Percentiles rank a stretch among this genome's conserved stretches.
Conservation (phyloP, 768 basidiomycete species). For the Rhodocollybia butyracea region DNA sequence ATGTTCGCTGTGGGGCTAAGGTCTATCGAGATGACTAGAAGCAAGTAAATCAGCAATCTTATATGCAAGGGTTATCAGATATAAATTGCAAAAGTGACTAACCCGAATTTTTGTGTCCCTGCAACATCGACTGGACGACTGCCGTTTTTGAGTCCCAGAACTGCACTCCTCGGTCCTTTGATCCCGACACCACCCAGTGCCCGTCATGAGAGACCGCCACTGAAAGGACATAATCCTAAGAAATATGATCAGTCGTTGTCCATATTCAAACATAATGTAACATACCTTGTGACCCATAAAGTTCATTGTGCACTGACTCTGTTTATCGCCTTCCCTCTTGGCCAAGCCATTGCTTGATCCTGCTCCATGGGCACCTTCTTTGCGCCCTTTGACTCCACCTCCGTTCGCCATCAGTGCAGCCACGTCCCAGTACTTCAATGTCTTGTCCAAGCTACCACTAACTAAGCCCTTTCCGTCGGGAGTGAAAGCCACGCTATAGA, state of each 20-base stretch:
- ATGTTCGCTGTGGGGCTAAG: slow-evolving; percentile 28
- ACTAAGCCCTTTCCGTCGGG: slow-evolving; percentile 90
- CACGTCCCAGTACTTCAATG: slow-evolving; percentile 85
- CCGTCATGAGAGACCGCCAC: slow-evolving; percentile 80
- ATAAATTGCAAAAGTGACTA: slow-evolving; percentile 18
- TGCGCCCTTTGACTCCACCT: slow-evolving; percentile 41
- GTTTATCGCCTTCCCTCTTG: slow-evolving; percentile 67
- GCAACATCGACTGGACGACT: slow-evolving; percentile 89
- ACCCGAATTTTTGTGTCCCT: slow-evolving; percentile 62
- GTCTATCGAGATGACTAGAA: slow-evolving; percentile 28
- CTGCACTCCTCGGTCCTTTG: slow-evolving; percentile 93
- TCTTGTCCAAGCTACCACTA: slow-evolving; percentile 89
- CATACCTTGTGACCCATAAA: slow-evolving; percentile 88
- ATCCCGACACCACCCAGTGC: slow-evolving; percentile 90
- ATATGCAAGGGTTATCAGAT: background rate
- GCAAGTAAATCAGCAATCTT: background rate
- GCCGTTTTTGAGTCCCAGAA: slow-evolving; percentile 82
- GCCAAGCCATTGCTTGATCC: slow-evolving; percentile 59
- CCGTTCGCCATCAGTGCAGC: slow-evolving; percentile 70
- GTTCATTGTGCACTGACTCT: slow-evolving; percentile 68
- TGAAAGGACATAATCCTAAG: slow-evolving; percentile 28
- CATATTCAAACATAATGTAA: slow-evolving; percentile 14
- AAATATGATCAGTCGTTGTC: background rate
- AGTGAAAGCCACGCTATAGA: slow-evolving; percentile 89
- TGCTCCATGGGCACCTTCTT: slow-evolving; percentile 40